A percentile compares a stretch with the other conserved stretches of the same genome.
These are phyloP conservation scores for Fusarium pilosicola DNA, from an alignment of 2,329 filamentous ascomycete genomes.

Conservation along the genomic window DNA sequence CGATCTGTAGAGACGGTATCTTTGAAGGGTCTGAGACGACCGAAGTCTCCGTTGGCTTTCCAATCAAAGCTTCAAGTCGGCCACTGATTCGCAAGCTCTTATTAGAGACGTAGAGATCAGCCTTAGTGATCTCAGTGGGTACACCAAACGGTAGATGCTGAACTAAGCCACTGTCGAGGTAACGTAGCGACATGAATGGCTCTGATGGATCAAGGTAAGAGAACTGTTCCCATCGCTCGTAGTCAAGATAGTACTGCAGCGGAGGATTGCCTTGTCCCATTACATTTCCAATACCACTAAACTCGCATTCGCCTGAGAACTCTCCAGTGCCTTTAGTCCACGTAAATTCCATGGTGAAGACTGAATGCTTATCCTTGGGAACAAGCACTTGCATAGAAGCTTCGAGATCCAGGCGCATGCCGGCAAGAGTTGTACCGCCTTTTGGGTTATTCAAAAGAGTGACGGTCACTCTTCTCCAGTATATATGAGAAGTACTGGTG, in stretches of 20 bases:
- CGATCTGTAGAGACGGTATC: background rate
- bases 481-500: background rate
- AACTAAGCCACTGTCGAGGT: background rate
- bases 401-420: background rate
- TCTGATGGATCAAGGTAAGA: fast-evolving
- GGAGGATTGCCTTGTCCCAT: fast-evolving
- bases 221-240: background rate
- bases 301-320: background rate
- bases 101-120: fast-evolving
- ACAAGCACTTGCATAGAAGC: background rate
- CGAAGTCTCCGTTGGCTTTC: fast-evolving
- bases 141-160: fast-evolving
- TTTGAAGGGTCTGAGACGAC: background rate
- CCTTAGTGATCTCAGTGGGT: fast-evolving
- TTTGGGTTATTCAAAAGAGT: fast-evolving
- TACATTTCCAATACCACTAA: fast-evolving
- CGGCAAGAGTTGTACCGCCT: fast-evolving
- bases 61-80: background rate
- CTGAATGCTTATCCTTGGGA: background rate
- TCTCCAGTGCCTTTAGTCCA: background rate
- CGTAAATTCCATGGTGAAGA: fast-evolving
- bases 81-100: background rate
- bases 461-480: background rate
- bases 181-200: background rate
- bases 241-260: background rate